Evolutionary conservation across 306 rosid genomes (phyloP).

Genomic region (Fragaria vesca): DNA sequence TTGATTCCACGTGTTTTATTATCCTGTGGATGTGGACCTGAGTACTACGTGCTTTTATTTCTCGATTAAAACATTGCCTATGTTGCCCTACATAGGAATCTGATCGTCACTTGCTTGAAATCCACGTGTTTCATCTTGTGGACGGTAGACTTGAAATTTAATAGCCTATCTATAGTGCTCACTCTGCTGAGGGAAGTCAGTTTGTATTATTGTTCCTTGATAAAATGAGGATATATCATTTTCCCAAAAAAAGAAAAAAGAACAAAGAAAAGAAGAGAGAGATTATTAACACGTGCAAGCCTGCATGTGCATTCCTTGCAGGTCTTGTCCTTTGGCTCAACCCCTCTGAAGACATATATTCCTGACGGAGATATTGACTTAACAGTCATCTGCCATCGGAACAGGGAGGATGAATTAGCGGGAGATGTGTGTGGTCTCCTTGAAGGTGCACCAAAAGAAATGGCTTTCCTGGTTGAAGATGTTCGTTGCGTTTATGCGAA

Average conservation of each 20-base stretch:
- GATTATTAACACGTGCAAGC: slow-evolving; percentile 7
- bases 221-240: neutral
- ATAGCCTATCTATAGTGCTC: neutral
- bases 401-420: slow-evolving; percentile 46
- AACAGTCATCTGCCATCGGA: slow-evolving; percentile 47
- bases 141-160: neutral
- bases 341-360: slow-evolving; percentile 70
- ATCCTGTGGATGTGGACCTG: neutral
- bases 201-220: slow-evolving; percentile 4
- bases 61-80: neutral
- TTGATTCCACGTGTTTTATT: neutral
- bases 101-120: neutral
- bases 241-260: neutral
- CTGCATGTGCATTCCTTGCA: slow-evolving; percentile 31
- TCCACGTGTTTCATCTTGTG: slow-evolving; percentile 10
- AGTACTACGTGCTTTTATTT: neutral
- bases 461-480: slow-evolving; percentile 40
- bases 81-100: slow-evolving; percentile 1
- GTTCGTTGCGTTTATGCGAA: slow-evolving; percentile 48
- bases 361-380: slow-evolving; percentile 85
- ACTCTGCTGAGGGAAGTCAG: neutral
- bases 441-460: slow-evolving; percentile 19
- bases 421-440: slow-evolving; percentile 39
- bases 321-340: slow-evolving; percentile 71
- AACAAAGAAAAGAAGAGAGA: too few species aligned